These are phyloP conservation scores for Meyerozyma elateridarum DNA, from an alignment of 1,139 yeast species.

Conservation along the genomic window DNA sequence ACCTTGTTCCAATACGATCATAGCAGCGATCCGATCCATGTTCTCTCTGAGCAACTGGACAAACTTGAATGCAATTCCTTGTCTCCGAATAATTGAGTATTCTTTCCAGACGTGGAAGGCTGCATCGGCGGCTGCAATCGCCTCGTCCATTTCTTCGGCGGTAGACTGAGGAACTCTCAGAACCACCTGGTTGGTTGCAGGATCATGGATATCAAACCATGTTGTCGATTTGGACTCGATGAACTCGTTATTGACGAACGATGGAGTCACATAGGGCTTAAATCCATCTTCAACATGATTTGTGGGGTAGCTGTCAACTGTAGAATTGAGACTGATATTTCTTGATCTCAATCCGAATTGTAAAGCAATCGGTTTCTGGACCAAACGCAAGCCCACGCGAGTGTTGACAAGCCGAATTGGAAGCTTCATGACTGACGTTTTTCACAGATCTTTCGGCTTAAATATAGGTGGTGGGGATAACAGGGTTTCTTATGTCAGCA, in stretches of 20 bases:
- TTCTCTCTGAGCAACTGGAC: conserved; percentile 63
- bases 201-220: conserved; percentile 75
- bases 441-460: too few relatives aligned
- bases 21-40: conserved; percentile 67
- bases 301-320: conserved; percentile 39
- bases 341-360: too few relatives aligned
- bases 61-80: conserved; percentile 70
- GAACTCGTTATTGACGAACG: conserved; percentile 55
- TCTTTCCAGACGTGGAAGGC: conserved; percentile 61
- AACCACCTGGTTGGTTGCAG: conserved; percentile 67
- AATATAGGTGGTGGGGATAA: too few relatives aligned
- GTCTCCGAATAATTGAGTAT: conserved; percentile 61
- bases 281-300: conserved; percentile 37
- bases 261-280: conserved; percentile 50
- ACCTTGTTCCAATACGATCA: conserved; percentile 77
- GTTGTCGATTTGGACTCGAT: conserved; percentile 50
- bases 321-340: conserved; percentile 25
- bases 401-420: too few relatives aligned
- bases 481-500: conserved; percentile 2
- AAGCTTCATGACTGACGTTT: too few relatives aligned
- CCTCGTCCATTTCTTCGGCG: conserved; percentile 58
- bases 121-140: conserved; percentile 59
- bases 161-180: conserved; percentile 73
- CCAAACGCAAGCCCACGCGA: too few relatives aligned
- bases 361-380: too few relatives aligned